Conservation (phyloP, 2,329 filamentous ascomycete species). For the Trichoderma koningii region DNA sequence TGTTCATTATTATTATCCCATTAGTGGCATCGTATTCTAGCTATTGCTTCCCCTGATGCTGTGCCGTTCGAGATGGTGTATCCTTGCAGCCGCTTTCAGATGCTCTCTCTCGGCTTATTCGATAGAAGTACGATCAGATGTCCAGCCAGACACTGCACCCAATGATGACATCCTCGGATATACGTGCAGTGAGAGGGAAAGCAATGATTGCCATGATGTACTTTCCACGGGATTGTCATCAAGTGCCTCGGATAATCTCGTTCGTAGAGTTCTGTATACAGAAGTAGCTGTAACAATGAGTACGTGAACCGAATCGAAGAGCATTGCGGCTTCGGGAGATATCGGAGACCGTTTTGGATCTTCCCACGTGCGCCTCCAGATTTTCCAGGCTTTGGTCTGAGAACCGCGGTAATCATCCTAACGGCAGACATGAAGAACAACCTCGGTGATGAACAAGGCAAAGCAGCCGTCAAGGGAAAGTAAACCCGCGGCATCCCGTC, state of each 20-base stretch:
- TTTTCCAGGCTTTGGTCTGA: neutral
- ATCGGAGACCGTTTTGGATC: neutral
- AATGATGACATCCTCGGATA: conserved; percentile 2
- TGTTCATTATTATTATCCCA: neutral
- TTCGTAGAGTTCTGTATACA: neutral
- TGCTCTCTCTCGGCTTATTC: conserved; percentile 3
- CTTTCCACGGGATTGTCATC: neutral
- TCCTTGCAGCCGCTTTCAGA: conserved; percentile 13
- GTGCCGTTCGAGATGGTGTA: conserved; percentile 19
- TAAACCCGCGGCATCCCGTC: neutral
- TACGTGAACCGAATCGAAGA: neutral
- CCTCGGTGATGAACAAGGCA: conserved; percentile 13
- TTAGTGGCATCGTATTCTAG: neutral
- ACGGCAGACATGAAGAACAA: neutral
- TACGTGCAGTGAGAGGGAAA: neutral
- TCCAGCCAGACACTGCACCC: neutral
- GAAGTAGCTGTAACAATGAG: neutral
- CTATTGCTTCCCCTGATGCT: conserved; percentile 16
- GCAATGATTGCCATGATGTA: neutral
- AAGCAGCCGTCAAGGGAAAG: neutral
- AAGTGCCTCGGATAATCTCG: neutral
- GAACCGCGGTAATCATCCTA: neutral
- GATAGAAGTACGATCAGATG: conserved; percentile 3
- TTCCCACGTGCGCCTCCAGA: neutral
- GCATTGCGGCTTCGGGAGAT: neutral